Evolutionary conservation across 1,284 basidiomycete species (phyloP), one percentile per base, ranked within the genome.

Genomic region (Cutaneotrichosporon dermatis): DNA sequence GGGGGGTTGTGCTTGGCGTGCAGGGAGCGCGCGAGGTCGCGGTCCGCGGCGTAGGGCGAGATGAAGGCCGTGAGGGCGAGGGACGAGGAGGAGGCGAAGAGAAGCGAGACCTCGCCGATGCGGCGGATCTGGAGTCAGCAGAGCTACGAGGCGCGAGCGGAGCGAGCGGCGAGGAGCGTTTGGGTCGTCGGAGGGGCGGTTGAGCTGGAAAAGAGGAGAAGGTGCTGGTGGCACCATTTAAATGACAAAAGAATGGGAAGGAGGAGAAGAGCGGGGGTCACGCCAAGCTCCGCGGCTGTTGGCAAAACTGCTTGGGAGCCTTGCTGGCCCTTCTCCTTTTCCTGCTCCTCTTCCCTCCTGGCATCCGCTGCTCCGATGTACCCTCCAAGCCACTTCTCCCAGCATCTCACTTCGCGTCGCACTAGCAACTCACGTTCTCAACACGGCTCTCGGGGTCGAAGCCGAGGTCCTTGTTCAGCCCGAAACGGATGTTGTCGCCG

Each of bases 391-490:
- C 25, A 25, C 25, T 25, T 33, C 33, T n/a, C 45, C 45, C 9
- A 10, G 50, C n/a, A 6, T 36, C 7, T 33, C 10, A 10, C 35
- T 36, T 40, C 2, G n/a, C 13, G 13, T 36, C 25, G 25, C 25
- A 25, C 25, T 25, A 25, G 15, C 9, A 4, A 71, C 74, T 71
- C 60, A 76, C 74, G 79, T 99, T 99, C 80, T 99, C 95, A 66
- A 92, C 90, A 58, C 95, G 85, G 54, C 93, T 94, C 73, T 87
- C 88, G 72, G 93, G 93, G 69, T 93, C 90, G 74, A 99, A 99
- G 1, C 95, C 93, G 52, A 99, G 86, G 74, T 99, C 95, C 81
- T 92, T 98, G 84, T 99, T 99, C 51, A 99, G 82, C 8, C 96
- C 96, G 72, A 97, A 95, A 59, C 95, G 86, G 63, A 99, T 83